These are phyloP conservation scores for Debaryomyces singareniensis DNA, from an alignment of 1,139 yeast species.

Conservation along the genomic window DNA sequence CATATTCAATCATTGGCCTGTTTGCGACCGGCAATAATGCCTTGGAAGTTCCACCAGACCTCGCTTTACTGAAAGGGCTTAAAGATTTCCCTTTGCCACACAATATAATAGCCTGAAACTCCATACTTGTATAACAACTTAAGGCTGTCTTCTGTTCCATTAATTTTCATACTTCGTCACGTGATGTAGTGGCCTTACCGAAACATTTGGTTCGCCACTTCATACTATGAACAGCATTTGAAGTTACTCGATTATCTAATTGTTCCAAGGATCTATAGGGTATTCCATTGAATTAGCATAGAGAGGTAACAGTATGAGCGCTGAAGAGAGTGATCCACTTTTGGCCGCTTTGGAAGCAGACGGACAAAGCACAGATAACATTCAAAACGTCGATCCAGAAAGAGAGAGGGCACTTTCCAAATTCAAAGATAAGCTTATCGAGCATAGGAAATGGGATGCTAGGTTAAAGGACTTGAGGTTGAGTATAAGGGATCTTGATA, in stretches of 20 bases:
- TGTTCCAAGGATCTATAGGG: background rate
- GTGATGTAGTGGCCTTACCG: background rate
- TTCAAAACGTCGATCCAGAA: constrained; percentile 46
- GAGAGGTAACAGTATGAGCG: constrained; percentile 47
- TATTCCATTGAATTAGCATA: background rate
- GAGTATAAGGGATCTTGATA: constrained; percentile 78
- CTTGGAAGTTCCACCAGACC: constrained; percentile 63
- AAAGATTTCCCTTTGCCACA: constrained; percentile 80
- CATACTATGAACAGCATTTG: background rate
- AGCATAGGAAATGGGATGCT: constrained; percentile 94
- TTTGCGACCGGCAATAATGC: constrained; percentile 88
- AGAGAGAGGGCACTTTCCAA: constrained; percentile 74
- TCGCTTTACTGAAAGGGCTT: constrained; percentile 61
- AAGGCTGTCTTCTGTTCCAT: background rate
- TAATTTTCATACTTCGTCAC: background rate
- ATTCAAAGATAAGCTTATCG: constrained; percentile 80
- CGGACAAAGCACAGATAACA: constrained; percentile 13
- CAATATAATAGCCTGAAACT: constrained; percentile 82
- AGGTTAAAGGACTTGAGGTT: constrained; percentile 79
- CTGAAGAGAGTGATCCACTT: constrained; percentile 64
- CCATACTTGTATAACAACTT: constrained; percentile 48
- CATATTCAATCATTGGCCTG: constrained; percentile 83
- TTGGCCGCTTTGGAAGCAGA: constrained; percentile 61
- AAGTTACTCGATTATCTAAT: background rate
- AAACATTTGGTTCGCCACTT: constrained; percentile 1